phyloP scores from a whole-genome alignment of 1,139 yeast species.

The Wickerhamiella pararugosa region DNA sequence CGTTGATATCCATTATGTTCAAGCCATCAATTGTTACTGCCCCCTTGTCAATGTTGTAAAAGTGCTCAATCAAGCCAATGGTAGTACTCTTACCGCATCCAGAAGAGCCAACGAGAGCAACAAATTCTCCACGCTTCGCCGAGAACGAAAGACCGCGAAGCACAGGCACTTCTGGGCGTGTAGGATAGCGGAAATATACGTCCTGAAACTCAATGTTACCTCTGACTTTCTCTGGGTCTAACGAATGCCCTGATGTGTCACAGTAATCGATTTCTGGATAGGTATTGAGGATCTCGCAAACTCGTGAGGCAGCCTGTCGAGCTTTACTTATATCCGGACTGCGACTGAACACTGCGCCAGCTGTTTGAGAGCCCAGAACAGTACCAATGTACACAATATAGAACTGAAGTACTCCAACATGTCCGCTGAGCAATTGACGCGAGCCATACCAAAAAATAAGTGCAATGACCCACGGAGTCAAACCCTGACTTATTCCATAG shows the following conservation, averaged over 20 bases:
- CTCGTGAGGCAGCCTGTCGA: conserved; percentile 37
- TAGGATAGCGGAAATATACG: conserved; percentile 51
- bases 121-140: conserved; percentile 48
- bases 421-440: conserved; percentile 16
- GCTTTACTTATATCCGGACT: conserved; percentile 45
- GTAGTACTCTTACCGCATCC: conserved; percentile 77
- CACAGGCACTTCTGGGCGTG: conserved; percentile 43
- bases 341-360: conserved; percentile 33
- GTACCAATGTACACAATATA: conserved; percentile 29
- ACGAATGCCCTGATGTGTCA: conserved; percentile 28
- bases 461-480: conserved; percentile 21
- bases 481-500: conserved; percentile 18
- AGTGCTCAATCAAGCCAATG: conserved; percentile 51
- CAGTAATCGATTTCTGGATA: conserved; percentile 33
- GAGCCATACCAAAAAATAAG: conserved; percentile 26
- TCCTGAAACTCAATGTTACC: conserved; percentile 39
- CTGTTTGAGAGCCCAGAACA: conserved; percentile 65
- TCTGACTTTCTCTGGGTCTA: conserved; percentile 24
- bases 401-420: conserved; percentile 18
- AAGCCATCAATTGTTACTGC: conserved; percentile 44
- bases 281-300: conserved; percentile 34
- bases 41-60: conserved; percentile 53
- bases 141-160: conserved; percentile 41
- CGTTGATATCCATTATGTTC: conserved; percentile 42
- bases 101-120: conserved; percentile 67